Evolutionary conservation across 768 basidiomycete genomes (phyloP).

Genomic region (Gyrodon lividus): DNA sequence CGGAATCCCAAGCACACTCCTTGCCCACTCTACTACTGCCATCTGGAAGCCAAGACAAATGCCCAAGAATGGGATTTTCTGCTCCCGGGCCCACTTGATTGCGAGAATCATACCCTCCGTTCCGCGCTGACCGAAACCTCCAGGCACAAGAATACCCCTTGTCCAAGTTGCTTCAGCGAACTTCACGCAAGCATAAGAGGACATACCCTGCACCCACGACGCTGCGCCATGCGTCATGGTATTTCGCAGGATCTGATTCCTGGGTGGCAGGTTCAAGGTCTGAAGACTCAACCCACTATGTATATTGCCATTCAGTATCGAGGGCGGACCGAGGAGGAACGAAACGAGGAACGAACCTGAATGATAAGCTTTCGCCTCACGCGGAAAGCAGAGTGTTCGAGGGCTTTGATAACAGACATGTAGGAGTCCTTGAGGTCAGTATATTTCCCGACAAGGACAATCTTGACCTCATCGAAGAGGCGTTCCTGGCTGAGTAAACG

Average conservation of each 20-base stretch:
- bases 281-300: constrained; percentile 94
- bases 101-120: constrained; percentile 98
- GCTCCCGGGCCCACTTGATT: constrained; percentile 96
- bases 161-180: constrained; percentile 10
- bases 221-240: constrained; percentile 94
- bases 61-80: constrained; percentile 91
- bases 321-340: background rate
- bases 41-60: constrained; percentile 98
- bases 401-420: constrained; percentile 95
- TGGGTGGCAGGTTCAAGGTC: constrained; percentile 84
- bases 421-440: constrained; percentile 96
- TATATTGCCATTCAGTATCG: constrained; percentile 3
- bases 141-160: constrained; percentile 95
- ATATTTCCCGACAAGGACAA: constrained; percentile 96
- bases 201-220: constrained; percentile 86
- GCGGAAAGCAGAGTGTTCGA: constrained; percentile 95
- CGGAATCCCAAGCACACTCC: constrained; percentile 71
- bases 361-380: constrained; percentile 82
- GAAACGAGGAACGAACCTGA: constrained; percentile 50
- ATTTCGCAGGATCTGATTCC: constrained; percentile 75
- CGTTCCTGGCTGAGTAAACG: constrained; percentile 75
- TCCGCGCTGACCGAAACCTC: constrained; percentile 91
- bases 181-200: background rate
- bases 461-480: constrained; percentile 82
- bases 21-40: constrained; percentile 93